These are phyloP conservation scores for Nidularia pulvinata DNA, from an alignment of 768 basidiomycete genomes.

Conservation along the genomic window DNA sequence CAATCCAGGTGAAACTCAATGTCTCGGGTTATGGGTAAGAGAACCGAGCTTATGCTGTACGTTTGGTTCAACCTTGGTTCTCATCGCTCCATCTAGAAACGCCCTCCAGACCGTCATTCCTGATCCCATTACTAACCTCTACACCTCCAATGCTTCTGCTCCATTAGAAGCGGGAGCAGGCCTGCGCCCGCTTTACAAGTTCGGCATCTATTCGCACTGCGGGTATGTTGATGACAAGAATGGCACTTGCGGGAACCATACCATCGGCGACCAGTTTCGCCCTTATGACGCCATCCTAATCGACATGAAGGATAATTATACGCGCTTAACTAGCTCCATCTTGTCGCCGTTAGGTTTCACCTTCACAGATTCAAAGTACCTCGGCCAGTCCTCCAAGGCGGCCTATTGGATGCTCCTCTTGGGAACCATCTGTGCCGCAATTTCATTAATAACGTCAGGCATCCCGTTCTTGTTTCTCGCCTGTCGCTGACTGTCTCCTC, in stretches of 20 bases:
- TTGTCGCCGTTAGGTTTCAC: slow-evolving; percentile 40
- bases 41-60: no score
- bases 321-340: slow-evolving; percentile 50
- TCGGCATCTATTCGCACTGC: slow-evolving; percentile 83
- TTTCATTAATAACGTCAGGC: slow-evolving; percentile 69
- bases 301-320: slow-evolving; percentile 71
- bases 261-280: slow-evolving; percentile 55
- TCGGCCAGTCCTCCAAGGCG: slow-evolving; percentile 62
- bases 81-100: slow-evolving; percentile 28
- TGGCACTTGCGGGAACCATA: slow-evolving; percentile 66
- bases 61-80: no score
- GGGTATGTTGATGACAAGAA: slow-evolving; percentile 60
- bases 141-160: slow-evolving; percentile 63
- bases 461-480: slow-evolving; percentile 2
- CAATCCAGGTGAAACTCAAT: slow-evolving; percentile 61
- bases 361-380: slow-evolving; percentile 59
- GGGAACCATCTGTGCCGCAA: slow-evolving; percentile 64
- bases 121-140: slow-evolving; percentile 64
- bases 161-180: slow-evolving; percentile 59
- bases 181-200: slow-evolving; percentile 70
- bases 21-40: slow-evolving; percentile 71
- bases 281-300: slow-evolving; percentile 65
- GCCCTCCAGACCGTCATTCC: slow-evolving; percentile 46
- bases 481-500: slow-evolving; percentile 8
- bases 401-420: slow-evolving; percentile 79